A percentile compares a stretch with the other conserved stretches of the same genome.
Evolutionary conservation across 129 eudicot genomes (phyloP).

Genomic region (Heracleum sosnowskyi): DNA sequence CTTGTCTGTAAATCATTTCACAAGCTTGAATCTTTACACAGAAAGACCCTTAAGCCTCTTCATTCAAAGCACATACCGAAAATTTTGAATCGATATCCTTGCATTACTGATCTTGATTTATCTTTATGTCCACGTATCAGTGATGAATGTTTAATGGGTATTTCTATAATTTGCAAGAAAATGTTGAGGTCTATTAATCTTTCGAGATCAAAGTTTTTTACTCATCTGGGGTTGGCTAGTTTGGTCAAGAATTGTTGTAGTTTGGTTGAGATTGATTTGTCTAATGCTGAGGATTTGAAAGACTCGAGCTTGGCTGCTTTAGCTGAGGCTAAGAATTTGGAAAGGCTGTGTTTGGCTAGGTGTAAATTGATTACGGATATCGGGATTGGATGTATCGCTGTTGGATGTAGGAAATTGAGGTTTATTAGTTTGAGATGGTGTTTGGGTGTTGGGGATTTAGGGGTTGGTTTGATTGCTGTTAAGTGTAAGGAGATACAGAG

Average conservation of each 20-base stretch:
- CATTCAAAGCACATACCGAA: conserved; percentile 44
- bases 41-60: conserved; percentile 61
- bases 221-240: conserved; percentile 56
- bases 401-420: conserved; percentile 77
- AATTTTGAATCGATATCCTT: conserved; percentile 53
- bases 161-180: conserved; percentile 24
- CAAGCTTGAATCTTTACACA: conserved; percentile 58
- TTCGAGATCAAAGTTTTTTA: conserved; percentile 64
- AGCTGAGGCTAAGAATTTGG: conserved; percentile 68
- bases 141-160: conserved; percentile 30
- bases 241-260: conserved; percentile 49
- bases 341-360: conserved; percentile 66
- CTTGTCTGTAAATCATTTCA: conserved; percentile 58
- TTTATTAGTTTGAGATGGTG: conserved; percentile 82
- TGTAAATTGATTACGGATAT: conserved; percentile 82
- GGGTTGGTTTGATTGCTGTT: conserved; percentile 88
- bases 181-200: conserved; percentile 50
- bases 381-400: conserved; percentile 95
- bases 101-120: conserved; percentile 54
- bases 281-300: conserved; percentile 59
- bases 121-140: conserved; percentile 68
- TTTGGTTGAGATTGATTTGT: conserved; percentile 76
- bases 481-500: conserved; percentile 74
- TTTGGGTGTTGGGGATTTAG: conserved; percentile 90
- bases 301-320: conserved; percentile 56